Evolutionary conservation across 441 rosid species (phyloP).

Genomic region (Aquilaria agallochum): DNA sequence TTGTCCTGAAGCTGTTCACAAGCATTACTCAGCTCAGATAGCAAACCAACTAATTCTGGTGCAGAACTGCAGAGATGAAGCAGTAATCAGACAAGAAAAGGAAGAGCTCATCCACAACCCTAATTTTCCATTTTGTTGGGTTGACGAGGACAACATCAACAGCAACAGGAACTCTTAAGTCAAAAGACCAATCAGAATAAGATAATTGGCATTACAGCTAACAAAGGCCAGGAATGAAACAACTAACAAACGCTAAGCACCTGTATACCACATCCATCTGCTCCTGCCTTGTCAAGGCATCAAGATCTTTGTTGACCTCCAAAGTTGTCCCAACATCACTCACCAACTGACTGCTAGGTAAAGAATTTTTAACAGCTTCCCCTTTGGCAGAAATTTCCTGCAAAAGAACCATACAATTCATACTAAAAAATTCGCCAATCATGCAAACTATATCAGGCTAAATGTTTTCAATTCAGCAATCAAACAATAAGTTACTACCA

Average conservation of each 20-base stretch:
- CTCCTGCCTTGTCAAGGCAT: conserved; percentile 73
- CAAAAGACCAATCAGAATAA: not conserved
- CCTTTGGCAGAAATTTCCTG: conserved; percentile 62
- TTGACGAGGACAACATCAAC: not conserved
- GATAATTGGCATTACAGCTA: not conserved
- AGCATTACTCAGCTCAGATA: conserved; percentile 71
- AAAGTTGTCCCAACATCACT: conserved; percentile 35
- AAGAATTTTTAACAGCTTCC: conserved; percentile 21
- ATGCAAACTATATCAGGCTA: not conserved
- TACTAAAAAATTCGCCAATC: conserved; percentile 3
- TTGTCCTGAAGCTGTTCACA: conserved; percentile 60
- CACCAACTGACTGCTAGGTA: conserved; percentile 20
- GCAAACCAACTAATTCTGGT: conserved; percentile 81
- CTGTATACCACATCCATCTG: conserved; percentile 82
- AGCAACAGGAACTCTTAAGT: not conserved
- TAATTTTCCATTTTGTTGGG: not conserved
- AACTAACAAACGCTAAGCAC: conserved; percentile 21
- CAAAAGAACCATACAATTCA: conserved; percentile 13
- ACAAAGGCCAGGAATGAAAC: not conserved
- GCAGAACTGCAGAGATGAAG: conserved; percentile 51
- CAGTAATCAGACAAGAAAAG: not conserved
- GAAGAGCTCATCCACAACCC: not conserved
- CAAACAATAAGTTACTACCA: conserved; percentile 7
- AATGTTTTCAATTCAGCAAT: conserved; percentile 2
- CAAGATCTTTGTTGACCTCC: conserved; percentile 62